Base-by-base conservation (phyloP, 2,329 filamentous ascomycete species). In the Fusarium sp. region DNA sequence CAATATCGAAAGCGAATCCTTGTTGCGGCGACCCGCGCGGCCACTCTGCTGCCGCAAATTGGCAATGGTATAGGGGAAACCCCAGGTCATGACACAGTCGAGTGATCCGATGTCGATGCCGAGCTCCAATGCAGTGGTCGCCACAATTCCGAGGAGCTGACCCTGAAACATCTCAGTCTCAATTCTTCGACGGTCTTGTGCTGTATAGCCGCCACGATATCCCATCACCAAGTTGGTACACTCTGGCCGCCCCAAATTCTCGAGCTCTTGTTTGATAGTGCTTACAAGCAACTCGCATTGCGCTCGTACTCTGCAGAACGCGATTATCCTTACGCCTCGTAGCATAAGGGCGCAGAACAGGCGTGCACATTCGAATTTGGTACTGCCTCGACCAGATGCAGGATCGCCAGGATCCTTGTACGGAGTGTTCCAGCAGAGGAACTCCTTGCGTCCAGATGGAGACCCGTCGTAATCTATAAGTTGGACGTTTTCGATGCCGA, bases 101-200 rank as follows among this genome's bases (percentile, higher is more conserved):
- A 99, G 84, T 2, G 92, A 93, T 17, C 96, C 96, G 70, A 99
- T 98, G 77, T 99, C 96, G 42, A 99, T 93, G 28, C 96, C 96
- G 2, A 99, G 83, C 77, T 99, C 96, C 4, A 99, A 85, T 1
- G 96, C 96, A 55, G 91, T 97, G 0, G 96, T 99, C 3, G 95
- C 95, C 33, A 99, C 90, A 58, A 99, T 97, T 2, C 96, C 96
- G 64, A 98, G 86, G 2, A 99, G 85, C 74, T 95, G 96, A 0
- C 96, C 96, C 58, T 97, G 92, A 72, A 99, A 99, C 96, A 99
- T 98, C 77, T 98, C 95, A 26, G 87, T 89, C 78, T 99, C 96
- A 62, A 99, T 98, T 58, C 88, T 86, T 18, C 96, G 88, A 58
- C 96, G 87, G 75, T 99, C 96, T 77, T 97, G 92, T 3, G 95